Percentiles rank a stretch among this genome's conserved stretches.
These are phyloP conservation scores for Schizochytrium sp. DNA, from an alignment of 108 stramenopile species.

Conservation along the genomic window DNA sequence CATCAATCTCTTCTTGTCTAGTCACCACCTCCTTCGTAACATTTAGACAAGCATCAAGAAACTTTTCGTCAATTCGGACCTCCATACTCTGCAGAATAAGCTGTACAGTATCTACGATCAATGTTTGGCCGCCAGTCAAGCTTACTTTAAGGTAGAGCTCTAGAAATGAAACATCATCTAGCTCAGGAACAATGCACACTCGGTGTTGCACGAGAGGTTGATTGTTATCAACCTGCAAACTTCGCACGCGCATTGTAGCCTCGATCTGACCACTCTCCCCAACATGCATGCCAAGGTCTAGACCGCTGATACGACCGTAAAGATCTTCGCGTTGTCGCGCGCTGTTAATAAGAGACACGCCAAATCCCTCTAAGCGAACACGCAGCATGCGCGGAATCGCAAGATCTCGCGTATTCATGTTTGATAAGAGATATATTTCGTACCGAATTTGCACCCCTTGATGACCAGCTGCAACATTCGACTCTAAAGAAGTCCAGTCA, in stretches of 20 bases:
- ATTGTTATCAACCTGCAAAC: constrained; percentile 44
- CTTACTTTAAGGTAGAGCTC: not conserved
- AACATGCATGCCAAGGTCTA: constrained; percentile 40
- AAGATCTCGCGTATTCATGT: not conserved
- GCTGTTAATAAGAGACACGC: constrained; percentile 30
- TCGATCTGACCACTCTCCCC: not conserved
- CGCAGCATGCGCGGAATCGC: constrained; percentile 31
- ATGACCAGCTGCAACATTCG: not conserved
- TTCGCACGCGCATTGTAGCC: not conserved
- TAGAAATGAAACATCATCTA: constrained; percentile 26
- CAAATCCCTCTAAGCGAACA: constrained; percentile 15
- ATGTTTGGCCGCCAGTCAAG: not conserved
- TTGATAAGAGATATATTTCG: constrained; percentile 24
- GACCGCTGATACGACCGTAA: not conserved
- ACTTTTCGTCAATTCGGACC: constrained; percentile 42
- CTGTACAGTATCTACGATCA: constrained; percentile 17
- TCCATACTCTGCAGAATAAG: constrained; percentile 37
- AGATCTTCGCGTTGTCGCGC: constrained; percentile 39
- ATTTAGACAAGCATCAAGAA: not conserved
- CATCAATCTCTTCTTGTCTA: not conserved
- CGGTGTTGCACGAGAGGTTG: not conserved
- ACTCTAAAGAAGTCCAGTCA: not conserved
- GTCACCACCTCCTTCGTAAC: constrained; percentile 2
- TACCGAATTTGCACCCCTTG: not conserved
- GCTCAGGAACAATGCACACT: constrained; percentile 9